Evolutionary conservation across 108 stramenopile genomes (phyloP).

Genomic region (Cyclostephanos tholiformis): DNA sequence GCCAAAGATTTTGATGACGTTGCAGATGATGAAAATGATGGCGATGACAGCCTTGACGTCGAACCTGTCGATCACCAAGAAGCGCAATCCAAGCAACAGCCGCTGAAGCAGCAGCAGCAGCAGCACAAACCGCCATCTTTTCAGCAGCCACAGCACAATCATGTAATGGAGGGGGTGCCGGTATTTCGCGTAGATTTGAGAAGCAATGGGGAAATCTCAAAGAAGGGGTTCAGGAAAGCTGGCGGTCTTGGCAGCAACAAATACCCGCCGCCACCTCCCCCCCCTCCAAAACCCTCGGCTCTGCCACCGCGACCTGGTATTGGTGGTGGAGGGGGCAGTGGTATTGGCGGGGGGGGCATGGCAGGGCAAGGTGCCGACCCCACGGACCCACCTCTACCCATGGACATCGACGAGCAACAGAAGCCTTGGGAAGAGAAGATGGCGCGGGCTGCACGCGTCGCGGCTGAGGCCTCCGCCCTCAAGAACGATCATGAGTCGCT

Average conservation of each 20-base stretch:
- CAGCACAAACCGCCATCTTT: neutral
- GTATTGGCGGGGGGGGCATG: neutral
- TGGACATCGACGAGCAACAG: slow-evolving; percentile 40
- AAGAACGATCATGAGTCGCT: slow-evolving; percentile 49
- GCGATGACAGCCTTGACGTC: too few relatives aligned
- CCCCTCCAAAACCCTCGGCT: slow-evolving; percentile 18
- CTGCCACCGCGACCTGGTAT: neutral
- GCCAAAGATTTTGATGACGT: slow-evolving; percentile 1
- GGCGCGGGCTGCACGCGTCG: slow-evolving; percentile 17
- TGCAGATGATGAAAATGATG: neutral
- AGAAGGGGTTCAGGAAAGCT: slow-evolving; percentile 10
- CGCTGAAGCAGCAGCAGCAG: neutral
- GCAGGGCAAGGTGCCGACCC: neutral
- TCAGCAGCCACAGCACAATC: neutral
- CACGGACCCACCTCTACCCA: slow-evolving; percentile 26
- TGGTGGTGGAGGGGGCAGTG: neutral
- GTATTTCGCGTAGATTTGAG: slow-evolving; percentile 29
- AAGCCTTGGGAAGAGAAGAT: slow-evolving; percentile 42
- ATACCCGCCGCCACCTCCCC: slow-evolving; percentile 44
- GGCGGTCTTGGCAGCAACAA: slow-evolving; percentile 6
- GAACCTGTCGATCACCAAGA: too few relatives aligned
- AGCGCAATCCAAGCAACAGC: too few relatives aligned
- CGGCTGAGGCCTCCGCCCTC: slow-evolving; percentile 34
- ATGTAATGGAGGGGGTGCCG: neutral
- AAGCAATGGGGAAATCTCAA: slow-evolving; percentile 15